Evolutionary conservation across 495 filamentous ascomycete species (phyloP).

Genomic region (Hypoxylon perforatum): DNA sequence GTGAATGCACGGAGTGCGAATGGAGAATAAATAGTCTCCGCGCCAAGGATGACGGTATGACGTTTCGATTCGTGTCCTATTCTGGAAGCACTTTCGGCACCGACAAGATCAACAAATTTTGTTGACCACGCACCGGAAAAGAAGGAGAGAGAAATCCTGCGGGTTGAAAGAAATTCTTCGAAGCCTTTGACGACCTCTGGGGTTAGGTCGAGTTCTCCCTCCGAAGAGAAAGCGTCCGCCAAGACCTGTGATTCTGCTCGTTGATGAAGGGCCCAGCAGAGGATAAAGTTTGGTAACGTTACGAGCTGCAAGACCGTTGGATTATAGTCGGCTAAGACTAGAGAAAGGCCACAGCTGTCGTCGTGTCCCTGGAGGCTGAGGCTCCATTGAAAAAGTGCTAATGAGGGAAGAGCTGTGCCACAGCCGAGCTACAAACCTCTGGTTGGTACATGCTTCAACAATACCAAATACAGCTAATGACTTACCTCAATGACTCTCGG

Average conservation of each 20-base stretch:
- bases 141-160: constrained; percentile 72
- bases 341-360: constrained; percentile 57
- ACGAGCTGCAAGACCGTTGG: constrained; percentile 83
- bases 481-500: constrained; percentile 80
- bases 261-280: constrained; percentile 76
- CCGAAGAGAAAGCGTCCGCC: constrained; percentile 55
- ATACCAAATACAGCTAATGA: neutral
- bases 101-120: constrained; percentile 71
- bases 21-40: constrained; percentile 96
- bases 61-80: constrained; percentile 1
- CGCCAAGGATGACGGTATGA: constrained; percentile 74
- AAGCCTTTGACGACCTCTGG: constrained; percentile 71
- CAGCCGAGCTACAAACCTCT: constrained; percentile 76
- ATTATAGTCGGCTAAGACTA: constrained; percentile 92
- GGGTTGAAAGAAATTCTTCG: constrained; percentile 62
- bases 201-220: constrained; percentile 81
- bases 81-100: constrained; percentile 33
- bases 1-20: constrained; percentile 78
- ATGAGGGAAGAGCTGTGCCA: constrained; percentile 86
- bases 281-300: constrained; percentile 86
- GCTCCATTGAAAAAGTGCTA: constrained; percentile 78
- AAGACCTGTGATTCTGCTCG: constrained; percentile 44
- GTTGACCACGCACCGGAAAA: constrained; percentile 87
- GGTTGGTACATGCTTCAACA: constrained; percentile 25
- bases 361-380: constrained; percentile 52